Percentiles rank a stretch among this genome's conserved stretches.
These are phyloP conservation scores for Phyllosticta paracitricarpa DNA, from an alignment of 2,329 filamentous ascomycete genomes.

Conservation along the genomic window DNA sequence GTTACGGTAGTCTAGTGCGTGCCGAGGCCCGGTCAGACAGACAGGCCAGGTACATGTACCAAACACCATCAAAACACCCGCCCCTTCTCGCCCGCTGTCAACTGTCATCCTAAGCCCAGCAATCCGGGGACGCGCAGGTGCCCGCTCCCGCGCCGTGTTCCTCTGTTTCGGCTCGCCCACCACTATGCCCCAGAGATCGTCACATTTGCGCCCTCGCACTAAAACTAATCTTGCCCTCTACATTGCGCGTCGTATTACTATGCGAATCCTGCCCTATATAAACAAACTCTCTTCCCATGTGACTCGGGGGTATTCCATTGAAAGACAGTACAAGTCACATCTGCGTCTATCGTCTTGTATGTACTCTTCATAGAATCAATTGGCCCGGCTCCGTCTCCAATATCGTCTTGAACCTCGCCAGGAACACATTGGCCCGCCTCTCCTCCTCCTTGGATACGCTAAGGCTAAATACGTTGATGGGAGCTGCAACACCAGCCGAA, in stretches of 20 bases:
- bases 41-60: neutral
- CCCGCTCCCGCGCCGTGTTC: neutral
- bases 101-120: neutral
- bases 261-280: neutral
- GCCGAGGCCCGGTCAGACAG: neutral
- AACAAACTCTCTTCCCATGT: neutral
- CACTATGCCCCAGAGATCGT: neutral
- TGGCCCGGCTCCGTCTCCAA: slow-evolving; percentile 39
- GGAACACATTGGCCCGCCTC: slow-evolving; percentile 68
- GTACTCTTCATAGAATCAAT: slow-evolving; percentile 24
- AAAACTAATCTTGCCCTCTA: neutral
- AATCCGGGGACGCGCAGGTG: neutral
- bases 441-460: slow-evolving; percentile 71
- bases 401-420: slow-evolving; percentile 76
- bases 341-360: neutral
- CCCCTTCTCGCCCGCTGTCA: neutral
- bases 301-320: neutral
- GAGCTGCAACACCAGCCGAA: slow-evolving; percentile 28
- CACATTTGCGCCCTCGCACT: neutral
- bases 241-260: neutral
- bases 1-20: neutral
- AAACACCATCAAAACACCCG: neutral
- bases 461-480: slow-evolving; percentile 71
- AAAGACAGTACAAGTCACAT: neutral
- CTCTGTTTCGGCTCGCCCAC: neutral